Evolutionary conservation across 345 rosid species (phyloP), one percentile per base, ranked within the genome.

Genomic region (Dimocarpus longan): DNA sequence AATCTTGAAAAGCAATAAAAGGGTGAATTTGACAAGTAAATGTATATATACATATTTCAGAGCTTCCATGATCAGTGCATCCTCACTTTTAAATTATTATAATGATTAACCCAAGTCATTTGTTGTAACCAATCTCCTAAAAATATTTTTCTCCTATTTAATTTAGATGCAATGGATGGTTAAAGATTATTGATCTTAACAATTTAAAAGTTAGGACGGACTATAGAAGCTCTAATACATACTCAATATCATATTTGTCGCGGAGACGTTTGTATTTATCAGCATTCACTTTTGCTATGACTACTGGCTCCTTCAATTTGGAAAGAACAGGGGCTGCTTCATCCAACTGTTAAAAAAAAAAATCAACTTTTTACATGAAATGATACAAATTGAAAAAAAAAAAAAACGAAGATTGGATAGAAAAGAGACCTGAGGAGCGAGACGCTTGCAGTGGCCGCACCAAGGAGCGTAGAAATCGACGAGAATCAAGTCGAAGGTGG

Each of bases 381-480:
- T 39, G 24, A 67, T 10, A 48, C 24, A n/a, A 28, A 32, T 66
- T 22, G 37, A 71, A 18, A 56, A 22, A 70, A 72, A 7, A n/a
- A 68, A 21, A 8, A 62, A 12, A 13, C 44, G 21, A 12, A 28
- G 19, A 13, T 6, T 9, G 57, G 22, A 69, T 13, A 6, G 11
- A n/a, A n/a, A 66, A 66, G 62, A 68, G 71, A 93, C 99, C 99
- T 95, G 90, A 40, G 97, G 99, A 43, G 91, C 82, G 50, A 95
- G 99, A 28, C 90, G 96, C 84, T 95, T 88, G 95, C 98, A 93
- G 91, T 95, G 98, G 82, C 94, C 93, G 83, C 99, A 95, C 99
- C 99, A 93, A 2, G 99, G 99, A 73, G 98, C 98, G 77, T 93
- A 95, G 86, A 95, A 95, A 82, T 92, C 94, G 44, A 93, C 94